Percentiles rank a stretch among this genome's conserved stretches.
phyloP scores from a whole-genome alignment of 1,139 yeast species.

The Lodderomyces elongisporus region DNA sequence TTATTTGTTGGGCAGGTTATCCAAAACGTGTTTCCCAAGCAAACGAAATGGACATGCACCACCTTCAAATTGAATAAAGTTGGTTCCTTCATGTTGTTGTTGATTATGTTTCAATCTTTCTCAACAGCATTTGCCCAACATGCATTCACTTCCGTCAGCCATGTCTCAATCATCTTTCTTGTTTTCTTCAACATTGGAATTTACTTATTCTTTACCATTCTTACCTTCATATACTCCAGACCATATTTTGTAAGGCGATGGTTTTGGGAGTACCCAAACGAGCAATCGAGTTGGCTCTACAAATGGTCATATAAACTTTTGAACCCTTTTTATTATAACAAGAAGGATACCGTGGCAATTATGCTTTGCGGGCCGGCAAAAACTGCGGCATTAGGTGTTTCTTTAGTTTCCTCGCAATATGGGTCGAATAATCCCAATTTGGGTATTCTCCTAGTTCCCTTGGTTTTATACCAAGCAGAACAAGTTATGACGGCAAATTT shows the following conservation, averaged over 20 bases:
- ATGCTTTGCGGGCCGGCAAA: slow-evolving; percentile 91
- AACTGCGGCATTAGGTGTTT: slow-evolving; percentile 88
- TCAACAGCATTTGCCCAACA: slow-evolving; percentile 82
- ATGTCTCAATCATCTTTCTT: slow-evolving; percentile 63
- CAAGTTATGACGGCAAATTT: slow-evolving; percentile 78
- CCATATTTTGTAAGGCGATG: slow-evolving; percentile 47
- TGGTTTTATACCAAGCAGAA: slow-evolving; percentile 80
- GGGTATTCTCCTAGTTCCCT: slow-evolving; percentile 72
- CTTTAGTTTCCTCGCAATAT: slow-evolving; percentile 74
- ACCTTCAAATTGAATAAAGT: slow-evolving; percentile 63
- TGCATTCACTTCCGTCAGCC: slow-evolving; percentile 70
- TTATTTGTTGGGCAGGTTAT: slow-evolving; percentile 81
- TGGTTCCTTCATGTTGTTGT: slow-evolving; percentile 70
- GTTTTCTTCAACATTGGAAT: slow-evolving; percentile 79
- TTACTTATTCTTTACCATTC: slow-evolving; percentile 64
- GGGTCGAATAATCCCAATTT: slow-evolving; percentile 56
- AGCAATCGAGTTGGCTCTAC: slow-evolving; percentile 39
- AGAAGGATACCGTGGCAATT: slow-evolving; percentile 69
- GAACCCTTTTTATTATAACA: slow-evolving; percentile 65
- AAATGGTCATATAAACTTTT: slow-evolving; percentile 34
- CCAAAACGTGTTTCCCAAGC: slow-evolving; percentile 64
- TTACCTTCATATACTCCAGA: slow-evolving; percentile 57
- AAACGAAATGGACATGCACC: slow-evolving; percentile 54
- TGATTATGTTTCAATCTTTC: slow-evolving; percentile 80
- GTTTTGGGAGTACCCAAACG: slow-evolving; percentile 46